Evolutionary conservation across 2,329 filamentous ascomycete genomes (phyloP).

Genomic region (Drechslera avenae): DNA sequence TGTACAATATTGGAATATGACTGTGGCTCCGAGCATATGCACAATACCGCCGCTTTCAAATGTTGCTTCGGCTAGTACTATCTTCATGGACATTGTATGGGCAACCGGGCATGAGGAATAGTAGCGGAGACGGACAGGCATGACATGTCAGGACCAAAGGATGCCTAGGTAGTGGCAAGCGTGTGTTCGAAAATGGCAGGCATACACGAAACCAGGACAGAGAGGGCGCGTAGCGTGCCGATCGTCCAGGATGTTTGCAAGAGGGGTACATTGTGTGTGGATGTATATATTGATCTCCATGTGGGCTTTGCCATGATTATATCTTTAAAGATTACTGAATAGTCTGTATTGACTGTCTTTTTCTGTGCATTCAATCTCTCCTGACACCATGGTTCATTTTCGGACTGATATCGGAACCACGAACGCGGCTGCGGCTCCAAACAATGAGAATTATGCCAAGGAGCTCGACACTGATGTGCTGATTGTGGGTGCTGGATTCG

Average conservation of each 20-base stretch:
- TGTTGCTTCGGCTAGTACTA: slow-evolving; percentile 6
- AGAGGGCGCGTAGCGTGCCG: slow-evolving; percentile 9
- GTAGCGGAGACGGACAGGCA: not conserved
- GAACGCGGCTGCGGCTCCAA: slow-evolving; percentile 21
- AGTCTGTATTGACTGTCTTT: not conserved
- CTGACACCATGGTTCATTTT: slow-evolving; percentile 36
- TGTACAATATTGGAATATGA: slow-evolving; percentile 6
- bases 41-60: slow-evolving; percentile 13
- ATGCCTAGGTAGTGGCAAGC: not conserved
- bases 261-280: slow-evolving; percentile 20
- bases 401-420: slow-evolving; percentile 41
- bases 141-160: not conserved
- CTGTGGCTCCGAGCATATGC: not conserved
- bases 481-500: slow-evolving; percentile 51
- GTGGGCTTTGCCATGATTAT: not conserved
- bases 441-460: slow-evolving; percentile 43
- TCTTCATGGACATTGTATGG: slow-evolving; percentile 6
- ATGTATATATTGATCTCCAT: slow-evolving; percentile 24
- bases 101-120: slow-evolving; percentile 19
- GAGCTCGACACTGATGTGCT: slow-evolving; percentile 46
- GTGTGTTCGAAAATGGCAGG: slow-evolving; percentile 1
- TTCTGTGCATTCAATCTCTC: not conserved
- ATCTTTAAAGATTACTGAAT: not conserved
- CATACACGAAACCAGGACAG: slow-evolving; percentile 2
- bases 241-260: slow-evolving; percentile 14